Conservation (phyloP, 2,329 filamentous ascomycete genomes). For the Alternaria rosae region DNA sequence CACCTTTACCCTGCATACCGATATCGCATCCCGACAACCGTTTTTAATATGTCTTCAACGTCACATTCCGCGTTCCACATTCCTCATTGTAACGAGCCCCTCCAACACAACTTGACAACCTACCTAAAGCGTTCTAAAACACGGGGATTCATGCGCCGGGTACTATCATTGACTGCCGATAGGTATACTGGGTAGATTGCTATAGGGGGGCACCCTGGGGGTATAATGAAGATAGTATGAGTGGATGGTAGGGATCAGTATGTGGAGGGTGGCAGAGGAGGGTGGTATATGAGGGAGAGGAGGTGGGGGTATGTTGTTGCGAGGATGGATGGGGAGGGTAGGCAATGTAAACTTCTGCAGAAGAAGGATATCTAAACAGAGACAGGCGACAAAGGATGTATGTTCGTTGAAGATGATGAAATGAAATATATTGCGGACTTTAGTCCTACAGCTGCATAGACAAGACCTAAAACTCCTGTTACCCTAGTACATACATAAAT, state of each 20-base stretch:
- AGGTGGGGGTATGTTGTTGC: background rate
- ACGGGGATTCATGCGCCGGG: background rate
- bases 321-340: background rate
- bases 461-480: too few relatives aligned
- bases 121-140: background rate
- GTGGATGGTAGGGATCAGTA: background rate
- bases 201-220: conserved; percentile 3
- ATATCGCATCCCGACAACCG: background rate
- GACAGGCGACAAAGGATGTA: too few relatives aligned
- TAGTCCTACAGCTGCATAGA: too few relatives aligned
- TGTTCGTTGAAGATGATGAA: too few relatives aligned
- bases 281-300: background rate
- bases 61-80: background rate
- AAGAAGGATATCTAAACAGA: too few relatives aligned
- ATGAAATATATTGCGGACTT: too few relatives aligned
- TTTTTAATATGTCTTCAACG: background rate
- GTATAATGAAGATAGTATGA: background rate
- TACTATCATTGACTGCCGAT: conserved; percentile 10
- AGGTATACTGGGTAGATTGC: background rate
- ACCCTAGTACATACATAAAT: too few relatives aligned
- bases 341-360: background rate
- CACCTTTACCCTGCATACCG: background rate
- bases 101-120: background rate
- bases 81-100: too few relatives aligned
- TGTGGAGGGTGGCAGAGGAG: background rate